Evolutionary conservation across 2,329 filamentous ascomycete genomes (phyloP).

Genomic region (Chalara sp.): DNA sequence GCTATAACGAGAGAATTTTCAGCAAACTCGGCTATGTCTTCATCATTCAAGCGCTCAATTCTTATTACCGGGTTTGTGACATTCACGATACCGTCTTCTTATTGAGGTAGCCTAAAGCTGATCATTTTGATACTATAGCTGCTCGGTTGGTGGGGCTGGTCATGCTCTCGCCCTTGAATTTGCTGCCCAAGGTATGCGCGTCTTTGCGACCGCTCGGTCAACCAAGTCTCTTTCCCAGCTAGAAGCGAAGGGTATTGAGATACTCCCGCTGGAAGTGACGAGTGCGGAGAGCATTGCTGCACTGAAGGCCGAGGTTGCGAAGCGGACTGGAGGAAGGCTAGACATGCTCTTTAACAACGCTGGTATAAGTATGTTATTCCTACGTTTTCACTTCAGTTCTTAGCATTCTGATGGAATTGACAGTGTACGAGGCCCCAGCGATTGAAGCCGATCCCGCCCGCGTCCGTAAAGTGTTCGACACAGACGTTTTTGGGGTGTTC

Average conservation of each 20-base stretch:
- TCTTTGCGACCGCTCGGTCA: slow-evolving; percentile 12
- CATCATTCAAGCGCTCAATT: slow-evolving; percentile 5
- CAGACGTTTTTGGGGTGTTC: slow-evolving; percentile 23
- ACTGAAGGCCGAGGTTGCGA: slow-evolving; percentile 17
- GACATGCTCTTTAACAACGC: slow-evolving; percentile 40
- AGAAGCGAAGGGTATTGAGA: slow-evolving; percentile 9
- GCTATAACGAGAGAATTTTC: neutral
- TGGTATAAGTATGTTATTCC: slow-evolving; percentile 15
- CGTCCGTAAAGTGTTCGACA: slow-evolving; percentile 18
- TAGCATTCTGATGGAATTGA: neutral
- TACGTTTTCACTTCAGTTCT: neutral
- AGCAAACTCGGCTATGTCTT: neutral
- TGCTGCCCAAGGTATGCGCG: slow-evolving; percentile 20
- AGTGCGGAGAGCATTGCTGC: slow-evolving; percentile 26
- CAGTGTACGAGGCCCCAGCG: slow-evolving; percentile 15
- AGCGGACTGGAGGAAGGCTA: slow-evolving; percentile 24
- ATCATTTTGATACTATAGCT: slow-evolving; percentile 5
- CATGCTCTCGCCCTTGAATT: slow-evolving; percentile 22
- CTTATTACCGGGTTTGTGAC: slow-evolving; percentile 9
- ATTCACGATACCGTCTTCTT: neutral
- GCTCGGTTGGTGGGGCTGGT: slow-evolving; percentile 11
- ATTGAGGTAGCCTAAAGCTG: neutral
- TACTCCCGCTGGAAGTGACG: slow-evolving; percentile 31
- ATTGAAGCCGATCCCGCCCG: slow-evolving; percentile 10
- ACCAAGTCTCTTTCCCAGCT: slow-evolving; percentile 7